Base-by-base conservation (phyloP, 2,329 filamentous ascomycete species). In the Amesomyces nigricolor region DNA sequence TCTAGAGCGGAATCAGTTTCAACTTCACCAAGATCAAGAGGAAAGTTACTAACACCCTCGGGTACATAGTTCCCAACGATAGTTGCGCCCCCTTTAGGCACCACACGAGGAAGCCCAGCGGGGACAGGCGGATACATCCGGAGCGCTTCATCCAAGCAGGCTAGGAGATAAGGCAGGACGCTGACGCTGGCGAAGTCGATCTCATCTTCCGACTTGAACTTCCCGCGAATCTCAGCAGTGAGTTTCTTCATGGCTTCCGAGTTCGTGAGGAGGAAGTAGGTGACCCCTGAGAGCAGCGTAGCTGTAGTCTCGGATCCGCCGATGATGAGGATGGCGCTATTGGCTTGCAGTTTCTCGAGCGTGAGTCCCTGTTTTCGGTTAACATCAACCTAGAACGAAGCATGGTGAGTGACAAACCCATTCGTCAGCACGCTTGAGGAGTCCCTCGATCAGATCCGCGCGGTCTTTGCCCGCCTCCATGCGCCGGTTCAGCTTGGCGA, bases 241-340 rank as follows among this genome's bases (percentile, higher is more conserved):
- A 80, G 65, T 32, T 67, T 71, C 2, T 63, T 57, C 47, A 76
- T 60, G 0, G 67, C 64, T 1, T 67, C 60, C 0, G 69, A 71
- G 53, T 75, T 66, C 4, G 65, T 68, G 2, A 75, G 62, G 8
- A 79, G 65, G 4, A 74, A 63, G 56, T 70, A 79, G 0, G 67
- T 60, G 58, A 68, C 61, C 60, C 74, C 63, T 58, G 69, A 65
- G 14, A 79, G 66, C 2, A 75, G 65, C 0, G 75, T 78, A 0
- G 77, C 74, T 0, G 76, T 78, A 5, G 78, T 81, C 61, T 80
- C 78, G 3, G 73, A 75, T 4, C 78, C 77, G 5, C 75, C 77
- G 13, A 75, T 65, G 30, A 79, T 67, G 3, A 73, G 61, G 10
- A 69, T 60, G n/a, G 58, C 52, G 48, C 62, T 61, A 51, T 64